Percentiles rank a stretch among this genome's conserved stretches.
Evolutionary conservation across 202 grass and related monocot genomes (phyloP).

Genomic region (Brachypodium distachyon): DNA sequence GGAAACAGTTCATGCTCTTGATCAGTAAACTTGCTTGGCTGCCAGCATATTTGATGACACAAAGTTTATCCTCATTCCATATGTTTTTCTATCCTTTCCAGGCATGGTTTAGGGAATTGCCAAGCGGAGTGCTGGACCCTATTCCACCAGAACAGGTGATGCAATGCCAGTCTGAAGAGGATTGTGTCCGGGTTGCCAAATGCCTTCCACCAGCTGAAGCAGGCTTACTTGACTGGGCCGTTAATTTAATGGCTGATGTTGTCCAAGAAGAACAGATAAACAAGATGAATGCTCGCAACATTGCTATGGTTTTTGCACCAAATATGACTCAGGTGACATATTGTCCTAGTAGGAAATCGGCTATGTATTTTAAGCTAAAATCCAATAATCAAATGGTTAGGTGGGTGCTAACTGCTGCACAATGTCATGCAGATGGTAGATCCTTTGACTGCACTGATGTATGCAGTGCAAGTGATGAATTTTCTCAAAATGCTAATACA

Average conservation of each 20-base stretch:
- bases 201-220: conserved; percentile 67
- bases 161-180: conserved; percentile 90
- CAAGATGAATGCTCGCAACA: conserved; percentile 94
- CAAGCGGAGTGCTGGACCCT: conserved; percentile 65
- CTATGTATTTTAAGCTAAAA: neutral
- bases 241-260: conserved; percentile 94
- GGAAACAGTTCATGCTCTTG: neutral
- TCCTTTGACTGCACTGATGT: conserved; percentile 93
- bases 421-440: conserved; percentile 65
- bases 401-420: neutral
- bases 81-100: conserved; percentile 20
- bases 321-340: conserved; percentile 85
- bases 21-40: neutral
- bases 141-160: conserved; percentile 89
- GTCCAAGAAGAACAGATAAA: conserved; percentile 87
- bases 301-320: conserved; percentile 92
- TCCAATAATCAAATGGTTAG: neutral
- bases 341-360: neutral
- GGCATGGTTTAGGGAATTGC: conserved; percentile 97
- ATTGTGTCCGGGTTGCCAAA: conserved; percentile 57
- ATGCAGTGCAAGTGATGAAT: conserved; percentile 98
- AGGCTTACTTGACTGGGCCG: conserved; percentile 73
- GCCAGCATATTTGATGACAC: conserved; percentile 6
- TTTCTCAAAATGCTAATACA: conserved; percentile 93
- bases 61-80: conserved; percentile 1